phyloP scores from a whole-genome alignment of 1,284 basidiomycete genomes.

The Fomitopsis palustris region DNA sequence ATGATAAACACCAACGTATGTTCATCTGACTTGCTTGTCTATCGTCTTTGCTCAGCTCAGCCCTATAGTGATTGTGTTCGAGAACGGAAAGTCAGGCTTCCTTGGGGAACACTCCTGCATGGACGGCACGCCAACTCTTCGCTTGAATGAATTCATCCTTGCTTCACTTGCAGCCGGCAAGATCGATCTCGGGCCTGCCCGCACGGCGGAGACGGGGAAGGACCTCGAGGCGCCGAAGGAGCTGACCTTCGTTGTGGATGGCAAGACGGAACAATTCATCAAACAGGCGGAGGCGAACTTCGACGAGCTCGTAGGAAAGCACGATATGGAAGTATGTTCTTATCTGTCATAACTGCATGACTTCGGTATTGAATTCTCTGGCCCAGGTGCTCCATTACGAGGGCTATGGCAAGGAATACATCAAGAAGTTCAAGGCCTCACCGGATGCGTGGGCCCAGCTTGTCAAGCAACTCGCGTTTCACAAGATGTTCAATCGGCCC shows the following conservation, averaged over 20 bases:
- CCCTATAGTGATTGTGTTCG: constrained; percentile 80
- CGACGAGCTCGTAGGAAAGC: constrained; percentile 71
- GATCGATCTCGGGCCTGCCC: constrained; percentile 61
- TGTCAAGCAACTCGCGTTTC: constrained; percentile 94
- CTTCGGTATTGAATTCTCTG: neutral
- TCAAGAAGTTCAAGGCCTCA: constrained; percentile 87
- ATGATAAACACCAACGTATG: constrained; percentile 93
- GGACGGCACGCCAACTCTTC: constrained; percentile 95
- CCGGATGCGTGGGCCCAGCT: constrained; percentile 97
- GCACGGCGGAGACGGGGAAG: constrained; percentile 38
- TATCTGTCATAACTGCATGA: neutral
- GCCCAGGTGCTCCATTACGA: constrained; percentile 80
- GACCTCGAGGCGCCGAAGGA: constrained; percentile 60
- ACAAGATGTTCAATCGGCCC: constrained; percentile 79
- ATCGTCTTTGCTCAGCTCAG: constrained; percentile 5
- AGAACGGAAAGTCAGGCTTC: constrained; percentile 93
- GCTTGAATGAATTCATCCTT: constrained; percentile 93
- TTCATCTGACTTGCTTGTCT: constrained; percentile 26
- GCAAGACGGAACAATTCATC: constrained; percentile 52
- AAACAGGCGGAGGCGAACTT: constrained; percentile 62
- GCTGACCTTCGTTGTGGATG: constrained; percentile 72
- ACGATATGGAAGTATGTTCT: constrained; percentile 75
- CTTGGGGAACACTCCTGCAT: constrained; percentile 88
- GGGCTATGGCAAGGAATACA: constrained; percentile 86
- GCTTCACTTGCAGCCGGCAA: constrained; percentile 78